phyloP scores from a whole-genome alignment of 805 yeast species.

The Grigorovia yakushimaensis region DNA sequence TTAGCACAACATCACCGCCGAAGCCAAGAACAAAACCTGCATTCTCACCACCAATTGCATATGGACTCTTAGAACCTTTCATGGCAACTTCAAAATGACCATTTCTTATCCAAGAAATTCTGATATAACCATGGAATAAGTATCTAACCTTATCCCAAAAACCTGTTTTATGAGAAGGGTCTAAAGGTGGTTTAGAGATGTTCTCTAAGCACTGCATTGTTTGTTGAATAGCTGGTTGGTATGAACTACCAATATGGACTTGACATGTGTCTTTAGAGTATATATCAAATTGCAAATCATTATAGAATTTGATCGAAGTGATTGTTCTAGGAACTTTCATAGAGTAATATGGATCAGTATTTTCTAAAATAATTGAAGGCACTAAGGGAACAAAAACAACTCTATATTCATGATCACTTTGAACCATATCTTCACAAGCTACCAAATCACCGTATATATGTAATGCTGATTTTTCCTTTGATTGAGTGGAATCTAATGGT shows the following conservation, averaged over 20 bases:
- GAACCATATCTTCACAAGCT: slow-evolving; percentile 54
- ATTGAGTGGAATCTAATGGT: slow-evolving; percentile 28
- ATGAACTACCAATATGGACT: slow-evolving; percentile 77
- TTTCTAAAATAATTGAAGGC: slow-evolving; percentile 33
- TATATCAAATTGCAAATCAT: slow-evolving; percentile 48
- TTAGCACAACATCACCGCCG: slow-evolving; percentile 48
- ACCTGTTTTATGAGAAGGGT: slow-evolving; percentile 76
- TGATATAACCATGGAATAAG: slow-evolving; percentile 62
- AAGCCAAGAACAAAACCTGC: slow-evolving; percentile 76
- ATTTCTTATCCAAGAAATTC: slow-evolving; percentile 40
- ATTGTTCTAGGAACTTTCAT: slow-evolving; percentile 65
- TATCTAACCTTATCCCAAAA: slow-evolving; percentile 86
- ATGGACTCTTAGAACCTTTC: slow-evolving; percentile 76
- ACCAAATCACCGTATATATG: slow-evolving; percentile 53
- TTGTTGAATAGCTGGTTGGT: slow-evolving; percentile 77
- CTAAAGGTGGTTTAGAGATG: slow-evolving; percentile 83
- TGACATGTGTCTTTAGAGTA: slow-evolving; percentile 50
- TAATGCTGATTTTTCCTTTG: slow-evolving; percentile 22
- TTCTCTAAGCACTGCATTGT: slow-evolving; percentile 68
- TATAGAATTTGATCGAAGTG: slow-evolving; percentile 61
- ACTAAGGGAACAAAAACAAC: slow-evolving; percentile 54
- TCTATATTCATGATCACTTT: slow-evolving; percentile 44
- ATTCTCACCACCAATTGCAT: slow-evolving; percentile 50
- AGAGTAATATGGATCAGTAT: slow-evolving; percentile 38
- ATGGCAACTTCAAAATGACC: slow-evolving; percentile 48